A percentile compares a stretch with the other conserved stretches of the same genome.
Evolutionary conservation across 2,329 filamentous ascomycete genomes (phyloP).

Genomic region (Lecanosticta acicola): DNA sequence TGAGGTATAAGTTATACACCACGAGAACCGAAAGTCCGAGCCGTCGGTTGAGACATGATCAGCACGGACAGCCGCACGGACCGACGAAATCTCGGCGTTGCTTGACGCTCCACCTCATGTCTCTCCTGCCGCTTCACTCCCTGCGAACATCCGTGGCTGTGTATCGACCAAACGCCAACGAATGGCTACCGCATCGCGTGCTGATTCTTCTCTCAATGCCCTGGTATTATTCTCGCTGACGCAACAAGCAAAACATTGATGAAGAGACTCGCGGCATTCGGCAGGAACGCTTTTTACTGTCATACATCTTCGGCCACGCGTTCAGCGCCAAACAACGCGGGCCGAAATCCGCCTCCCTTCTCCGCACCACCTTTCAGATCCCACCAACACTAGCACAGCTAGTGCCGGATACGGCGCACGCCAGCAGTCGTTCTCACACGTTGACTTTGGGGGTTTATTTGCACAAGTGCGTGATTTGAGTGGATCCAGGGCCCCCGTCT

Average conservation of each 20-base stretch:
- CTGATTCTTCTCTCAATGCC: not conserved
- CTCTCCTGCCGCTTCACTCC: not conserved
- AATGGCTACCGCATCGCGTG: not conserved
- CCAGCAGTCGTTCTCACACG: not conserved
- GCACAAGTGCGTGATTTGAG: not conserved
- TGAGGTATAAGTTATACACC: no score
- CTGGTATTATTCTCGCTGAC: not conserved
- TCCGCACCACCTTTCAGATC: no score
- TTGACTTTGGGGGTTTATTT: not conserved
- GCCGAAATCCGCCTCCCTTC: not conserved
- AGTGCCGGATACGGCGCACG: not conserved
- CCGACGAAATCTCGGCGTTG: not conserved
- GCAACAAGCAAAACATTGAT: no score
- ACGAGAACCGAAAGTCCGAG: no score
- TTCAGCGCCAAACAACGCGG: not conserved
- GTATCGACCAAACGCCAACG: not conserved
- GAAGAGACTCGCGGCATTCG: not conserved
- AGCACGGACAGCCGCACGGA: no score
- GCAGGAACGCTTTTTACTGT: not conserved
- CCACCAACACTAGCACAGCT: not conserved
- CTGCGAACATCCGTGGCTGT: not conserved
- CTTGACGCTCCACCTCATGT: not conserved
- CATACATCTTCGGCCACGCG: not conserved
- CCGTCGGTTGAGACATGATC: no score
- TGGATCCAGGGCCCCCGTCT: not conserved